phyloP scores from a whole-genome alignment of 148 eudicot species.

The Camellia granthamiana region DNA sequence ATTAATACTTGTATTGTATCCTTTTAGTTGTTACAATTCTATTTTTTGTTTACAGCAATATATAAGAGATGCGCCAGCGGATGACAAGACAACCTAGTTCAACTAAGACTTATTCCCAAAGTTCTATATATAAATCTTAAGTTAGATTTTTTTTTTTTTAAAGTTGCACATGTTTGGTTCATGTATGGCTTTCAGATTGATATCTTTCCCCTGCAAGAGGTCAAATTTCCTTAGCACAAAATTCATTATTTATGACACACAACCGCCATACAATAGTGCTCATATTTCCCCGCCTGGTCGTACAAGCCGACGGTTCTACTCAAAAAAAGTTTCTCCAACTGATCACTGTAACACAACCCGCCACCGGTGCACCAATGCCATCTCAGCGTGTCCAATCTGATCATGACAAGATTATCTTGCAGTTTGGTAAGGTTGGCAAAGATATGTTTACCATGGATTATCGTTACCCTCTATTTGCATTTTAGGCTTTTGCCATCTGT shows the following conservation, averaged over 20 bases:
- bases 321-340: conserved; percentile 73
- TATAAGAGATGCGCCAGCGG: neutral
- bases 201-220: conserved; percentile 33
- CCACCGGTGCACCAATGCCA: conserved; percentile 28
- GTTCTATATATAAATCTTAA: neutral
- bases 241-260: conserved; percentile 78
- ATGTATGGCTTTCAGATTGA: conserved; percentile 10
- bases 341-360: conserved; percentile 39
- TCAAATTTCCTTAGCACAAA: conserved; percentile 88
- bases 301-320: conserved; percentile 70
- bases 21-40: neutral
- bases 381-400: conserved; percentile 33
- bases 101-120: neutral
- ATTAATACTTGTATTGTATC: neutral
- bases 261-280: conserved; percentile 56
- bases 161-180: neutral
- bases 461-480: conserved; percentile 54
- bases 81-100: neutral
- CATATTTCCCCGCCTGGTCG: conserved; percentile 50
- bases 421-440: conserved; percentile 59
- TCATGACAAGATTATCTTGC: conserved; percentile 52
- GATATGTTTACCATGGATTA: conserved; percentile 68
- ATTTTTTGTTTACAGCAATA: neutral
- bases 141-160: neutral
- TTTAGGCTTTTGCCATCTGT: conserved; percentile 60